Evolutionary conservation across 768 basidiomycete species (phyloP).

Genomic region (Suillus americanus): DNA sequence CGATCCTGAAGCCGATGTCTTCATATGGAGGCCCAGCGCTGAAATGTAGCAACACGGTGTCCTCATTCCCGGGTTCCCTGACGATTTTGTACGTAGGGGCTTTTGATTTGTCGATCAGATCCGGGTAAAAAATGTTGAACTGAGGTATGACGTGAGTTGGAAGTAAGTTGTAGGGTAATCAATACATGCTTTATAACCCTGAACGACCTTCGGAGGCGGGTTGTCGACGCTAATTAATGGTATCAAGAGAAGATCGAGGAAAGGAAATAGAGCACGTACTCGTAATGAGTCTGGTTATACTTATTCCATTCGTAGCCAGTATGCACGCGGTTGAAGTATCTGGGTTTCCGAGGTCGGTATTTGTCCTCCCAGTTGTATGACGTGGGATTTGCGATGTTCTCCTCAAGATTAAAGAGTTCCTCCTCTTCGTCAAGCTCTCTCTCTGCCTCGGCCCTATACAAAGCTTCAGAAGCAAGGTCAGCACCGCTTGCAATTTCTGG

Average conservation of each 20-base stretch:
- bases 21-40: constrained; percentile 98
- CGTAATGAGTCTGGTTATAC: constrained; percentile 99
- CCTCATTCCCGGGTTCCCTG: constrained; percentile 92
- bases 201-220: constrained; percentile 98
- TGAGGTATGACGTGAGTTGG: constrained; percentile 25
- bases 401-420: constrained; percentile 92
- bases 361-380: constrained; percentile 99
- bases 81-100: constrained; percentile 96
- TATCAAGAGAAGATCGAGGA: constrained; percentile 10
- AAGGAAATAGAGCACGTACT: constrained; percentile 46
- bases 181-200: constrained; percentile 84
- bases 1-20: constrained; percentile 97
- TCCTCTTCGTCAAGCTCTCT: constrained; percentile 95
- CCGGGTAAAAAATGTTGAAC: constrained; percentile 99
- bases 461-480: constrained; percentile 84
- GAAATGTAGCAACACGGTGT: constrained; percentile 91
- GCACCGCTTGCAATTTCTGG: constrained; percentile 61
- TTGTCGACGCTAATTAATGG: constrained; percentile 78
- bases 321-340: constrained; percentile 98
- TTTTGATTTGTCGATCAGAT: constrained; percentile 97
- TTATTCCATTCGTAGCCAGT: constrained; percentile 99
- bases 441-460: constrained; percentile 90
- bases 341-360: constrained; percentile 93
- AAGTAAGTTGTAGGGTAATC: constrained; percentile 1
- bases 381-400: constrained; percentile 77